phyloP scores from a whole-genome alignment of 1,284 basidiomycete species.

The Ceratobasidium sp. region DNA sequence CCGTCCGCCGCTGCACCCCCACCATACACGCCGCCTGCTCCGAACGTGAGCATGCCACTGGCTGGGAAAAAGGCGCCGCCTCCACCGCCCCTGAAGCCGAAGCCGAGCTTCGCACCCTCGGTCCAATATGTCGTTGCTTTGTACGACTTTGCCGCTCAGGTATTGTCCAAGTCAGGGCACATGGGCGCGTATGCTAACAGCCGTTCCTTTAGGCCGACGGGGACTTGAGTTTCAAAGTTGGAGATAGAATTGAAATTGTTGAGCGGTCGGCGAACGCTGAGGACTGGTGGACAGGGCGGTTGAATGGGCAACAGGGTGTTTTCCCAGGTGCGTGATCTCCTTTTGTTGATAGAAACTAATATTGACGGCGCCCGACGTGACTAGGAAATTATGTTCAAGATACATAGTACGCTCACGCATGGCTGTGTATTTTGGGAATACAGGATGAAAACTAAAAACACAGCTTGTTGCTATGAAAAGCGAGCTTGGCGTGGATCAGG shows the following conservation, averaged over 20 bases:
- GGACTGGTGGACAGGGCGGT: conserved; percentile 97
- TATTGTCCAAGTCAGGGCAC: conserved; percentile 42
- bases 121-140: conserved; percentile 88
- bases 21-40: conserved; percentile 68
- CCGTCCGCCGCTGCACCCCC: conserved; percentile 57
- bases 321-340: conserved; percentile 77
- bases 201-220: conserved; percentile 78
- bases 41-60: conserved; percentile 57
- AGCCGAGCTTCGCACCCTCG: conserved; percentile 60
- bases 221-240: conserved; percentile 89
- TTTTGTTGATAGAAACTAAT: neutral
- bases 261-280: conserved; percentile 86
- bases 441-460: conserved; percentile 21
- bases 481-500: neutral
- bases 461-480: conserved; percentile 4
- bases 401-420: conserved; percentile 15
- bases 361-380: neutral
- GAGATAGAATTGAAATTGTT: conserved; percentile 94
- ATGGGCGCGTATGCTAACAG: conserved; percentile 18
- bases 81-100: conserved; percentile 80
- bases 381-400: conserved; percentile 42
- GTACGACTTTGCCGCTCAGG: conserved; percentile 94
- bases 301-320: conserved; percentile 88
- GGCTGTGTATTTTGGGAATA: conserved; percentile 1
- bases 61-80: conserved; percentile 84